Base-by-base conservation (phyloP, 257 asterid genomes). In the Handroanthus guayacan region DNA sequence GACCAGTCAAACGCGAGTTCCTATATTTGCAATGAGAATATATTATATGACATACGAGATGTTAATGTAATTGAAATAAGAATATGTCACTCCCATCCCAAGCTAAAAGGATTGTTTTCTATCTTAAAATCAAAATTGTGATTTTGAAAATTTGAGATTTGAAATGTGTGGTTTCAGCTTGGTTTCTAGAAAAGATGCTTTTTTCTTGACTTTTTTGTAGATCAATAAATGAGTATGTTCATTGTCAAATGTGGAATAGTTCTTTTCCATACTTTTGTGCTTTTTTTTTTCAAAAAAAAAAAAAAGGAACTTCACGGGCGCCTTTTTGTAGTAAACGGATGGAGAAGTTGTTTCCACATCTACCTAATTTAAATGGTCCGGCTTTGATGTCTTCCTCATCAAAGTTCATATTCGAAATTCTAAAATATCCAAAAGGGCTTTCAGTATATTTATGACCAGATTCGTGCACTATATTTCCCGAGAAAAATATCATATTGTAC, bases 1-100 rank as follows among this genome's bases (percentile, higher is more conserved):
- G 77, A 71, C 73, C 25, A 78, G 81, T 78, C 77, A 78, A 70
- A 6, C 72, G 63, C 81, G 76, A 77, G 41, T 77, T 62, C 69
- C 31, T 25, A 25, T 25, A 25, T 25, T 25, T 25, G 0, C 31
- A 41, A 41, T 41, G 45, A 41, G 45, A 41, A 8, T 41, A 41
- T 41, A 41, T 41, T 41, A 41, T 41, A 41, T 41, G 6, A 41
- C 5, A 41, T 41, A 41, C 25, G 3, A 63, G 2, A 48, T 44
- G 31, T 25, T 25, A 25, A 25, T 25, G 31, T 25, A 25, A 25
- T 25, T 25, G 31, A 25, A 25, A 25, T 25, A 25, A 25, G 31
- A 25, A 1, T 3, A 63, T 6, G 20, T 25, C 44, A 39, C 41
- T 37, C 0, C 9, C 38, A 36, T 6, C 18, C 5, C 62, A 55